These are phyloP conservation scores for Meripilus lineatus DNA, from an alignment of 1,284 basidiomycete species.

Conservation along the genomic window DNA sequence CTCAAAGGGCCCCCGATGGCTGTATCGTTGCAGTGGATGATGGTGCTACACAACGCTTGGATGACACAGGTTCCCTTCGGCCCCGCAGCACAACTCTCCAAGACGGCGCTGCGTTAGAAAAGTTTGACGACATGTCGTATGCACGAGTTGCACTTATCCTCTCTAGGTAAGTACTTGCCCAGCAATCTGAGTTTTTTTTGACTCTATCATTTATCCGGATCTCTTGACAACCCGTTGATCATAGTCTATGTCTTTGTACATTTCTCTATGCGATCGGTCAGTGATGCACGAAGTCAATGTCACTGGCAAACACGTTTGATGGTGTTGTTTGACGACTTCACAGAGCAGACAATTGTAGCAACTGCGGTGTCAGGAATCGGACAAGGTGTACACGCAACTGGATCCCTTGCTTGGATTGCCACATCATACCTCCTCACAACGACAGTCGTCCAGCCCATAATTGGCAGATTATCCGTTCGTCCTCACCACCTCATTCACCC, in stretches of 20 bases:
- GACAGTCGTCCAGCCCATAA: constrained; percentile 27
- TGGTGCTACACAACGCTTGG: neutral
- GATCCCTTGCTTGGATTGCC: constrained; percentile 29
- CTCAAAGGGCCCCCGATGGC: neutral
- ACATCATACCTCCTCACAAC: constrained; percentile 30
- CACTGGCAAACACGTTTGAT: neutral
- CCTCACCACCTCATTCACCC: neutral
- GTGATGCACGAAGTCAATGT: neutral
- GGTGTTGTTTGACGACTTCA: too few species aligned
- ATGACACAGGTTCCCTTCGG: neutral
- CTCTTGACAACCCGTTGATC: neutral
- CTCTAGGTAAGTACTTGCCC: constrained; percentile 12
- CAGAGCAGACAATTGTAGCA: constrained; percentile 30
- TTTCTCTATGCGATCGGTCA: constrained; percentile 30
- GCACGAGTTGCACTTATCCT: constrained; percentile 14
- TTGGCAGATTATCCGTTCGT: constrained; percentile 26
- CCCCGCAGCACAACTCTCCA: neutral
- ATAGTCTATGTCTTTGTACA: constrained; percentile 24
- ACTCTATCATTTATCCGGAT: neutral
- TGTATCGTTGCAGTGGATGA: neutral
- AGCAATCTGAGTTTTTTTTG: neutral
- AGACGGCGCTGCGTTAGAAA: constrained; percentile 5
- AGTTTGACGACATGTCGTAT: constrained; percentile 18
- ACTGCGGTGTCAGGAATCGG: constrained; percentile 28
- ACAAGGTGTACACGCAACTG: constrained; percentile 22